Evolutionary conservation across 83 land plant genomes (phyloP).

Genomic region (Picea engelmannii): DNA sequence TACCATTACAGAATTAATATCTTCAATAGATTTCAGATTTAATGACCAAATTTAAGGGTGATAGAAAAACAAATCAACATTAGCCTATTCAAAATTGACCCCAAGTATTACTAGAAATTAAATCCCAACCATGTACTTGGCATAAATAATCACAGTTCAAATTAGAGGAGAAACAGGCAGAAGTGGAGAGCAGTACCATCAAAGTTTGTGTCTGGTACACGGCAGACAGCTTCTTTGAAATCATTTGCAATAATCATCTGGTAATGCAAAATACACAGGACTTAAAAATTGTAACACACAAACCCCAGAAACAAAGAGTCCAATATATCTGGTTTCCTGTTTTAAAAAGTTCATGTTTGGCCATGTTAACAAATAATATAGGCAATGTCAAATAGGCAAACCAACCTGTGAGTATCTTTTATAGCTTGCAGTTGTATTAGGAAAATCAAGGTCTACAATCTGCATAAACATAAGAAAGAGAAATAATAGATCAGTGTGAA

Average conservation of each 20-base stretch:
- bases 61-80: too few species aligned
- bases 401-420: slow-evolving; percentile 67
- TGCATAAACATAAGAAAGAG: slow-evolving; percentile 25
- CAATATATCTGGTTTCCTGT: too few species aligned
- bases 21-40: background rate
- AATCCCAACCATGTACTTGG: background rate
- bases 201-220: slow-evolving; percentile 88
- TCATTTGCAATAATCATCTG: slow-evolving; percentile 93
- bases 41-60: too few species aligned
- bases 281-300: background rate
- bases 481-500: slow-evolving; percentile 2
- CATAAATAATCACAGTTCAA: background rate
- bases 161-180: background rate
- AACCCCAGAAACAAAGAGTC: too few species aligned
- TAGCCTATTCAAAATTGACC: too few species aligned
- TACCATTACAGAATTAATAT: background rate
- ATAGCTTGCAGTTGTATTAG: slow-evolving; percentile 95
- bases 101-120: background rate
- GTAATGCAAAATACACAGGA: background rate
- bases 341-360: too few species aligned
- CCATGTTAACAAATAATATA: slow-evolving; percentile 4
- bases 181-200: slow-evolving; percentile 61
- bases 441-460: slow-evolving; percentile 76
- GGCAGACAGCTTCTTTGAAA: slow-evolving; percentile 94
- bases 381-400: background rate